A percentile compares a stretch with the other conserved stretches of the same genome.
Evolutionary conservation across 2,329 filamentous ascomycete species (phyloP).

Genomic region (Colletotrichum sp.): DNA sequence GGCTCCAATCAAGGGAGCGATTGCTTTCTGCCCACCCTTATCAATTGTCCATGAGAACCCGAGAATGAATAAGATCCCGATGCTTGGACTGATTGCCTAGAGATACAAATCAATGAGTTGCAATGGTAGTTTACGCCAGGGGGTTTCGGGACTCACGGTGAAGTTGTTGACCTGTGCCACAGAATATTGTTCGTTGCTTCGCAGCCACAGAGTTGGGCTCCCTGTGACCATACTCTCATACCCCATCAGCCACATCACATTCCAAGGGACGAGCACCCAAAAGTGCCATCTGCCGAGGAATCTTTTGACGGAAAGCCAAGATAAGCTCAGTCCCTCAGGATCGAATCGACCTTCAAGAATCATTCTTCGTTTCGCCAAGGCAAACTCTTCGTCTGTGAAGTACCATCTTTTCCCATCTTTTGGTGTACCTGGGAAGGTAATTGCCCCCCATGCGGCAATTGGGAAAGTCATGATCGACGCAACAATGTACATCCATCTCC

Average conservation of each 20-base stretch:
- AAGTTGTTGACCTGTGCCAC: slow-evolving; percentile 20
- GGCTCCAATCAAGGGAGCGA: not conserved
- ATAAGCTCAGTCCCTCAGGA: not conserved
- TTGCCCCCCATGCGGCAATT: not conserved
- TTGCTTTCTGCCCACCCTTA: not conserved
- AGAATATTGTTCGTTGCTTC: not conserved
- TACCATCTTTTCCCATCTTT: not conserved
- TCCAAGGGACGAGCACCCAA: slow-evolving; percentile 21
- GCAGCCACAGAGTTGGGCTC: slow-evolving; percentile 19
- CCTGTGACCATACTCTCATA: slow-evolving; percentile 4
- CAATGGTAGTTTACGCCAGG: not conserved
- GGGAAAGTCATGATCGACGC: not conserved
- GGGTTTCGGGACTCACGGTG: not conserved
- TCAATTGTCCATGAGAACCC: not conserved
- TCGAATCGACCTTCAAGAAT: not conserved
- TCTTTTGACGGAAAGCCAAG: not conserved
- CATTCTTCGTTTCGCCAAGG: not conserved
- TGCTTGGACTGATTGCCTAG: slow-evolving; percentile 5
- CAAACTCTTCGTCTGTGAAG: not conserved
- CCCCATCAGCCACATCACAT: slow-evolving; percentile 13
- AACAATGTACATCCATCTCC: slow-evolving; percentile 2
- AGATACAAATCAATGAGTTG: not conserved
- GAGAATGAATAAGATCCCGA: slow-evolving; percentile 16
- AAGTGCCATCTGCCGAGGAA: slow-evolving; percentile 17
- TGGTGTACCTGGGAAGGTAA: not conserved